Evolutionary conservation across 129 eudicot genomes (phyloP).

Genomic region (Oenanthe sinensis): DNA sequence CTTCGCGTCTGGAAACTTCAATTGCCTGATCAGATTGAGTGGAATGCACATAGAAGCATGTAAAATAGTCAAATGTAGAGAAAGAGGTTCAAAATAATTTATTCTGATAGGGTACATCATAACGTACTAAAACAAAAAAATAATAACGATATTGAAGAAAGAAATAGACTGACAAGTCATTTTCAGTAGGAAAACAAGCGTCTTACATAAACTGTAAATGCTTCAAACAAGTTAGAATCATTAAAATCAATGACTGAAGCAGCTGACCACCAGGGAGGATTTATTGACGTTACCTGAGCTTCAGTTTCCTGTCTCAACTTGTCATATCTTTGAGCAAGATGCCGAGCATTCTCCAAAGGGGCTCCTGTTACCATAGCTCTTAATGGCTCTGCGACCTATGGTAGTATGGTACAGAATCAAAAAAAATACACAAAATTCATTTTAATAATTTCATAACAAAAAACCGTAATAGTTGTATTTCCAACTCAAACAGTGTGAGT

Average conservation of each 20-base stretch:
- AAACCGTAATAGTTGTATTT: background rate
- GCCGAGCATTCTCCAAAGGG: constrained; percentile 92
- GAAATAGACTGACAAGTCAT: background rate
- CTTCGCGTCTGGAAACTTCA: constrained; percentile 84
- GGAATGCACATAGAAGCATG: constrained; percentile 6
- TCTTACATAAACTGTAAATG: background rate
- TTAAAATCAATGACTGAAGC: constrained; percentile 4
- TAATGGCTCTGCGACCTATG: constrained; percentile 86
- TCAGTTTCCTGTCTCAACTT: constrained; percentile 89
- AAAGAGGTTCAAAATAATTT: background rate
- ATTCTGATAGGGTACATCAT: background rate
- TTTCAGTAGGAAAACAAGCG: background rate
- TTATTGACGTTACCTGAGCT: constrained; percentile 54
- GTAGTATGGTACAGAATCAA: background rate
- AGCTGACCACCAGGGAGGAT: background rate
- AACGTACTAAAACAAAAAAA: background rate
- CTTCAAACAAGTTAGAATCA: background rate
- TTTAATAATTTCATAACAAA: background rate
- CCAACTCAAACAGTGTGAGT: background rate
- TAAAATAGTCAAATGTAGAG: background rate
- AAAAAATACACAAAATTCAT: background rate
- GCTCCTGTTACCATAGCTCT: constrained; percentile 88
- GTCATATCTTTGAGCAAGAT: constrained; percentile 85
- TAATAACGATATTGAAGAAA: background rate
- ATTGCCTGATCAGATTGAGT: constrained; percentile 47